Conservation (phyloP, 1,139 yeast genomes). For the Pneumocystis canis region DNA sequence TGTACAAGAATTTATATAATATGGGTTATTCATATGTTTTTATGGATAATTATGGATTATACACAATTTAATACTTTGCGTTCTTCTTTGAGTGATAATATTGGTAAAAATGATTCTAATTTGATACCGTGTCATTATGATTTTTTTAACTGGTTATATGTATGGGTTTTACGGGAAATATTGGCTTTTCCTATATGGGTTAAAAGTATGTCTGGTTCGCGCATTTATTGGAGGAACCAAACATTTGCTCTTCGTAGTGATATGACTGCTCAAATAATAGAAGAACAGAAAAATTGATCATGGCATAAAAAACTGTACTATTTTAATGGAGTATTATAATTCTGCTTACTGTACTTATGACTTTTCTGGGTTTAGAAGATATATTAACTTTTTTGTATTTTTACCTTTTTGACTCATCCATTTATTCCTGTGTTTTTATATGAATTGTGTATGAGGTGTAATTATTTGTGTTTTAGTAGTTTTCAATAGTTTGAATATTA, state of each 20-base stretch:
- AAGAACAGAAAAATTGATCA: background rate
- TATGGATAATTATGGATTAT: conserved; percentile 59
- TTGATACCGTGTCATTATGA: conserved; percentile 21
- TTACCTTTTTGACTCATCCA: background rate
- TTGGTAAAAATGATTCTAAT: conserved; percentile 18
- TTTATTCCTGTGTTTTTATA: no score
- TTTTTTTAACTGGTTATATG: conserved; percentile 28
- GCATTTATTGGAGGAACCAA: conserved; percentile 54
- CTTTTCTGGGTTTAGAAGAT: background rate
- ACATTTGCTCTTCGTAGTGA: background rate
- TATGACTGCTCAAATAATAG: background rate
- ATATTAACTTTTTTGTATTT: background rate
- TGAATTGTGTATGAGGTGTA: no score
- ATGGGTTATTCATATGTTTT: conserved; percentile 25
- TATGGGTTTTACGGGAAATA: conserved; percentile 57
- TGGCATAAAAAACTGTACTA: background rate
- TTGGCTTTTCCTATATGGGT: conserved; percentile 79
- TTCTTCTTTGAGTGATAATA: conserved; percentile 22
- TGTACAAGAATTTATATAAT: conserved; percentile 30
- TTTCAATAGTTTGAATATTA: no score
- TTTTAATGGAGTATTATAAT: background rate
- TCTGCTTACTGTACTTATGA: background rate
- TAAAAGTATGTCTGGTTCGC: conserved; percentile 62
- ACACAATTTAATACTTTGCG: conserved; percentile 40
- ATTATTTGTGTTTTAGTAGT: no score